phyloP scores from a whole-genome alignment of 805 yeast genomes.

The Candida insectalens region DNA sequence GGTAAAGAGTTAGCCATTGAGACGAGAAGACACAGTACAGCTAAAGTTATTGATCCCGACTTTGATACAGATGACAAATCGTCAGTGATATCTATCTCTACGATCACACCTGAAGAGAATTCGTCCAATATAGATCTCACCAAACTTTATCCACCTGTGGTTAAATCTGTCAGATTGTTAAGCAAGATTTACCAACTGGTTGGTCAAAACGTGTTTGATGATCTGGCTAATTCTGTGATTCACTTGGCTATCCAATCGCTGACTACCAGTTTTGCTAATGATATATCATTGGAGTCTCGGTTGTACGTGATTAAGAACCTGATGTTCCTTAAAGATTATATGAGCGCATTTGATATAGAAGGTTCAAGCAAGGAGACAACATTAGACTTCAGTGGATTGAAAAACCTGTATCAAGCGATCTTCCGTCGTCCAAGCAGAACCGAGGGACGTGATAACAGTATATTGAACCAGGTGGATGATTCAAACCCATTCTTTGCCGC shows the following conservation, averaged over 20 bases:
- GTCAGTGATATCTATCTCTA: background rate
- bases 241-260: slow-evolving; percentile 66
- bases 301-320: slow-evolving; percentile 66
- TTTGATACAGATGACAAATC: slow-evolving; percentile 2
- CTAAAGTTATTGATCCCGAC: slow-evolving; percentile 1
- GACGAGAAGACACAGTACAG: slow-evolving; percentile 23
- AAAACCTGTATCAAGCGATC: slow-evolving; percentile 29
- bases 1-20: slow-evolving; percentile 60
- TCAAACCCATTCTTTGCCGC: slow-evolving; percentile 33
- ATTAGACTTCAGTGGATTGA: slow-evolving; percentile 74
- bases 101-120: slow-evolving; percentile 1
- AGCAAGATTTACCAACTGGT: slow-evolving; percentile 75
- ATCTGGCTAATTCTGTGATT: slow-evolving; percentile 77
- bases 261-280: slow-evolving; percentile 37
- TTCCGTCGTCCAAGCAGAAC: background rate
- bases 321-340: slow-evolving; percentile 57
- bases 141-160: slow-evolving; percentile 55
- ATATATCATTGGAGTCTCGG: slow-evolving; percentile 50
- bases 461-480: background rate
- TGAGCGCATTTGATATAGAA: slow-evolving; percentile 72
- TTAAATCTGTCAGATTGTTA: slow-evolving; percentile 56
- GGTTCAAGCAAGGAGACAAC: slow-evolving; percentile 61
- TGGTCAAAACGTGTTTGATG: slow-evolving; percentile 73
- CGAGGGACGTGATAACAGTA: background rate
- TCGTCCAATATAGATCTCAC: slow-evolving; percentile 5